Evolutionary conservation across 305 asterid species (phyloP), one percentile per base, ranked within the genome.

Genomic region (Rubia peregrina): DNA sequence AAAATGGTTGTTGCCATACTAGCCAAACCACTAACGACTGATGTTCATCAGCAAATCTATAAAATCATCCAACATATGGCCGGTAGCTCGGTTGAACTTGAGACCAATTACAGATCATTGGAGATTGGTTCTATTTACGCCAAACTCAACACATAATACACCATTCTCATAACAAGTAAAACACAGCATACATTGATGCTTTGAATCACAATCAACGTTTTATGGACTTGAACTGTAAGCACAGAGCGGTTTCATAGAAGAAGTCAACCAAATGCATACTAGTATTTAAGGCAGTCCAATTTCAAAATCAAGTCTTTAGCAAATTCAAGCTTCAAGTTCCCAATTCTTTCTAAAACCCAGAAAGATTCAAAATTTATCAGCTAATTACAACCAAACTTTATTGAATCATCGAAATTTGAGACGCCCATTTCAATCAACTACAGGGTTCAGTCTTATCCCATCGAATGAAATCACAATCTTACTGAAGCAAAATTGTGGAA

Each of bases 21-120:
- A 41, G 70, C n/a, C 57, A 65, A 65, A 73, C 57, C 51, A 56
- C 67, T 17, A 73, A 40, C 68, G 19, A 51, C 12, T 14, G 12
- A 36, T n/a, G 57, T 43, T 51, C 12, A 16, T 64, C 22, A 30
- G 62, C 36, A 16, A 0, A 5, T 61, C 46, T 65, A 65, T 44
- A 12, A 65, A 64, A 7, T 17, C 11, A 7, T n/a, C 24, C n/a
- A 21, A 41, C 3, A 53, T 8, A 57, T 51, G 22, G 59, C 33
- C 43, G 36, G 6, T 8, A 51, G 55, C 55, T 48, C 55, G 14
- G n/a, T 16, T 46, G 53, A 46, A 49, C 56, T 49, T 49, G 56
- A 49, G 5, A 49, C 21, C 56, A 2, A 4, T 33, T 4, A 33
- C 36, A 16, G 56, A 5, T 49, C 56, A 49, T 17, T 49, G 56